These are phyloP conservation scores for Pseudocercospora fijiensis DNA, from an alignment of 2,329 filamentous ascomycete genomes.

Conservation along the genomic window DNA sequence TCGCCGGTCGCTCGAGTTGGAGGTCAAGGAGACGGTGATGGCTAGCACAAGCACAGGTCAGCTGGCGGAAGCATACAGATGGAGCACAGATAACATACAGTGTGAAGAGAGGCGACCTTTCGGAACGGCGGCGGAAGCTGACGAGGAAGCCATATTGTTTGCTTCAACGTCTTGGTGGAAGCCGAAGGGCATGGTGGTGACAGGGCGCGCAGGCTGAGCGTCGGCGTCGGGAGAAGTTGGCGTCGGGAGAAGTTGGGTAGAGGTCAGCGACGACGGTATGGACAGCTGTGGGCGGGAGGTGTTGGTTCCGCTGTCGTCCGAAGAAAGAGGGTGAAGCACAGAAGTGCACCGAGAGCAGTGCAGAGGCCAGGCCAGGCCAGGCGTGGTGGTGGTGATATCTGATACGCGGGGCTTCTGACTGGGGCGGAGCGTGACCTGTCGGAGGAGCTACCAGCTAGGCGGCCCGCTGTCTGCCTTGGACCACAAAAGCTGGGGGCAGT, in stretches of 20 bases:
- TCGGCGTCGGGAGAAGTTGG: not conserved
- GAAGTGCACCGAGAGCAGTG: not conserved
- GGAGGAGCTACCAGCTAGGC: not conserved
- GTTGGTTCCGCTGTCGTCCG: not conserved
- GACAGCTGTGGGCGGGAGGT: not conserved
- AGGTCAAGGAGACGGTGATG: slow-evolving; percentile 26
- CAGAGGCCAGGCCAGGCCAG: no score
- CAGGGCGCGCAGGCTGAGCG: not conserved
- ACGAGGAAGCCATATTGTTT: slow-evolving; percentile 12
- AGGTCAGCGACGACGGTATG: not conserved
- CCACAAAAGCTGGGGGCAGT: not conserved
- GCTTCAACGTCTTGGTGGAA: slow-evolving; percentile 6
- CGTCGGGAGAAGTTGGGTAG: not conserved
- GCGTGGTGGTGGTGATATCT: not conserved
- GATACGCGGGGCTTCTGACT: not conserved
- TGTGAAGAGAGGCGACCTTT: not conserved
- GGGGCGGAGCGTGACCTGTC: not conserved
- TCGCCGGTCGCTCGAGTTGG: slow-evolving; percentile 20
- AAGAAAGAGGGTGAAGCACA: not conserved
- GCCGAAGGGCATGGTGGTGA: not conserved
- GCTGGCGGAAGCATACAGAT: not conserved
- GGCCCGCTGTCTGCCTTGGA: not conserved
- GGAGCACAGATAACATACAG: not conserved
- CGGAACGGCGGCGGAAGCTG: slow-evolving; percentile 1
- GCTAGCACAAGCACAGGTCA: slow-evolving; percentile 16